phyloP scores from a whole-genome alignment of 495 filamentous ascomycete genomes.

The Hapsidospora chrysogenum region DNA sequence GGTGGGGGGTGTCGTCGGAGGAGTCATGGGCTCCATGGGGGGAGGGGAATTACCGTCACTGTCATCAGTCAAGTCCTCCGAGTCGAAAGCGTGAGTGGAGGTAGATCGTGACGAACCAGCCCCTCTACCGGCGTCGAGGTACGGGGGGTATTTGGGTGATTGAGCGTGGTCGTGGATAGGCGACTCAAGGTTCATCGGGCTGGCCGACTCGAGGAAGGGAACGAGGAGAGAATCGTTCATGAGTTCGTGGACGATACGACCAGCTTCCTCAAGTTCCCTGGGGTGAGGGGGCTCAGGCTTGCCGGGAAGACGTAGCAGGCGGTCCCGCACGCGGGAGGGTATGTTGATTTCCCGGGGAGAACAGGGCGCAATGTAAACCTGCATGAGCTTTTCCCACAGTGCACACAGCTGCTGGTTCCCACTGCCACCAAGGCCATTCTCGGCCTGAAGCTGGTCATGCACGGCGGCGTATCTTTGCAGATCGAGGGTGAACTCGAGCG shows the following conservation, averaged over 20 bases:
- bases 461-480: constrained; percentile 67
- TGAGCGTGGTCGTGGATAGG: constrained; percentile 3
- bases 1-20: constrained; percentile 69
- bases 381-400: constrained; percentile 49
- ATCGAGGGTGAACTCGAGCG: constrained; percentile 92
- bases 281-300: constrained; percentile 55
- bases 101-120: constrained; percentile 17
- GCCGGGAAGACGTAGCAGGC: constrained; percentile 48
- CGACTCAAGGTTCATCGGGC: background rate
- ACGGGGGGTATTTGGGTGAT: constrained; percentile 18
- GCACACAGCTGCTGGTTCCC: constrained; percentile 56
- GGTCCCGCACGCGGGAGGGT: constrained; percentile 68
- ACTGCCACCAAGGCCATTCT: constrained; percentile 12
- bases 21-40: constrained; percentile 61
- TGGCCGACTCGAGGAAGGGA: constrained; percentile 55
- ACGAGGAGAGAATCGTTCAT: constrained; percentile 94
- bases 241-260: constrained; percentile 77
- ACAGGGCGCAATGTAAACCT: constrained; percentile 64
- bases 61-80: constrained; percentile 29
- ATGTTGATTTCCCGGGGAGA: constrained; percentile 87
- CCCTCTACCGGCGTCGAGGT: background rate
- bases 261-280: constrained; percentile 69
- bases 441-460: background rate
- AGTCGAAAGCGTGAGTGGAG: constrained; percentile 18
- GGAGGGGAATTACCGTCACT: constrained; percentile 33